phyloP scores from a whole-genome alignment of 805 yeast genomes.

The Cyberlindnera americana region DNA sequence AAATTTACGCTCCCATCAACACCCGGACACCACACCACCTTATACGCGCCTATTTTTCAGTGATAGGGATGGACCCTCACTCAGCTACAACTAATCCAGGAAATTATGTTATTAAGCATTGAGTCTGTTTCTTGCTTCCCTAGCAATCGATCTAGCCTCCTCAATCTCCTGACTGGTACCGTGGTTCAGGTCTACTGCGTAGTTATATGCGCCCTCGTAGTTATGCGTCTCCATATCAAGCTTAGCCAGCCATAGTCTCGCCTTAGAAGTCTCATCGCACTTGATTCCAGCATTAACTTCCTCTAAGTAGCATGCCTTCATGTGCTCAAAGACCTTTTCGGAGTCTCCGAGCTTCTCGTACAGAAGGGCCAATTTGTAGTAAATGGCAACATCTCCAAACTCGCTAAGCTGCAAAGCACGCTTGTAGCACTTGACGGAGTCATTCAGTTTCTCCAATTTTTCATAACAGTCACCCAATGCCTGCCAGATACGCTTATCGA shows the following conservation, averaged over 20 bases:
- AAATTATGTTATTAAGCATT: slow-evolving; percentile 19
- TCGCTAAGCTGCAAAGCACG: slow-evolving; percentile 65
- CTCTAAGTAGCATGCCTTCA: slow-evolving; percentile 53
- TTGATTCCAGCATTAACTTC: slow-evolving; percentile 57
- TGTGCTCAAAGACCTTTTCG: slow-evolving; percentile 21
- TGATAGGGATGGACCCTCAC: too few relatives aligned
- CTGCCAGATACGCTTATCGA: slow-evolving; percentile 94
- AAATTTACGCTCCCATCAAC: not conserved
- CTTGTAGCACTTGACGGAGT: slow-evolving; percentile 77
- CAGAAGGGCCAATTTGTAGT: slow-evolving; percentile 66
- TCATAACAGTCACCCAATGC: slow-evolving; percentile 90
- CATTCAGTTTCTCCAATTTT: slow-evolving; percentile 63
- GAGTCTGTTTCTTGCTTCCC: slow-evolving; percentile 66
- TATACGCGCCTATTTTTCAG: too few relatives aligned
- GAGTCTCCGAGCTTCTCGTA: slow-evolving; percentile 53
- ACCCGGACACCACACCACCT: slow-evolving; percentile 1
- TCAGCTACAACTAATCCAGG: too few relatives aligned
- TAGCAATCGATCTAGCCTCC: slow-evolving; percentile 80
- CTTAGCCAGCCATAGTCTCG: slow-evolving; percentile 83
- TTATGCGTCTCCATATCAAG: slow-evolving; percentile 52
- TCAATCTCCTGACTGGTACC: slow-evolving; percentile 86
- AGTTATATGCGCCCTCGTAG: slow-evolving; percentile 65
- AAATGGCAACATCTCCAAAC: slow-evolving; percentile 49
- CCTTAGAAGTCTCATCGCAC: slow-evolving; percentile 71
- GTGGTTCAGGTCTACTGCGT: slow-evolving; percentile 65